Evolutionary conservation across 768 basidiomycete species (phyloP), one percentile per base, ranked within the genome.

Genomic region (Floccularia luteovirens): DNA sequence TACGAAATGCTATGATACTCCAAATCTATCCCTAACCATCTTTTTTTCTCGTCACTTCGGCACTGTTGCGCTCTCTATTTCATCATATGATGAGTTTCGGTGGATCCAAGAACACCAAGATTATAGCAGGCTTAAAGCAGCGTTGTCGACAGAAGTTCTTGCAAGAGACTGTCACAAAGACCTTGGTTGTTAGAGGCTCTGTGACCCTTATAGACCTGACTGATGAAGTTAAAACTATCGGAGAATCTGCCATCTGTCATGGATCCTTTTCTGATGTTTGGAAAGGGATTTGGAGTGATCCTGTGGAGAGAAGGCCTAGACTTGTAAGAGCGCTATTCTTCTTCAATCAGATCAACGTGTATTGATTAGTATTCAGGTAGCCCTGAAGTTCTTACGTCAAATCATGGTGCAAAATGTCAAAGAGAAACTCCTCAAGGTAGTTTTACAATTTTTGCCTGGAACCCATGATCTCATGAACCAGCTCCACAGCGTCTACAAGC

Each of bases 201-300:
- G 52, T 75, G 31, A 49, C 70, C 11, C 48, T 78, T 42, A 63
- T 69, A 30, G 76, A 80, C 47, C 53, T 80, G 35, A 77, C 76
- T 23, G 77, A 77, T 44, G 72, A 74, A 41, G 67, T 80, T 8
- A 57, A 52, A 39, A 63, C 59, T 41, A 53, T 72, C 13, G 75
- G 74, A 1, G 58, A 64, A 33, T 57, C 65, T 43, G 64, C 76
- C 0, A 66, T 74, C 24, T 71, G 62, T 20, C 67, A 71, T 53
- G 78, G 78, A 1, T 66, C 72, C 4, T 80, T 79, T 41, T 68
- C 75, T 22, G 78, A 79, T 50, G 74, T 79, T 3, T 79, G 75
- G 75, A 74, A 74, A 53, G 78, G 73, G 0, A 45, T 53, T 3
- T 78, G 75, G 77, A 64, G 61, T 44, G 74, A 72, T 43, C 56